Conservation (phyloP, 1,284 basidiomycete genomes). For the Earliella scabrosa region DNA sequence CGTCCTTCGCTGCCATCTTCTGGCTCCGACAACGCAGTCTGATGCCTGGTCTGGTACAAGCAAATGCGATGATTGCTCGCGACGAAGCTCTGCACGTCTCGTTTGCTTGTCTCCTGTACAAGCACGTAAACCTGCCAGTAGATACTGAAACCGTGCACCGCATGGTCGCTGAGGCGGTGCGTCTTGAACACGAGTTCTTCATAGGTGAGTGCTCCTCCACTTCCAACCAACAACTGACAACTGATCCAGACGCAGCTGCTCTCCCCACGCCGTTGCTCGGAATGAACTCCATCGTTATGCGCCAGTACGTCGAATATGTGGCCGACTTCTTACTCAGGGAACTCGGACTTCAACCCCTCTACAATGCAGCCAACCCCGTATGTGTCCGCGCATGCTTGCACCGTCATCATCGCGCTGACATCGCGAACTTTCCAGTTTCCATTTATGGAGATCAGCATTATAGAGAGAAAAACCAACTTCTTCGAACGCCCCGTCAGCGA, state of each 20-base stretch:
- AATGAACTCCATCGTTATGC: slow-evolving; percentile 58
- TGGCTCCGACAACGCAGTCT: slow-evolving; percentile 98
- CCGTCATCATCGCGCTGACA: too few relatives aligned
- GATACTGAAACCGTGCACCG: neutral
- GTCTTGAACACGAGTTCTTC: neutral
- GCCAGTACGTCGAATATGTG: slow-evolving; percentile 72
- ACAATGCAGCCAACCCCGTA: slow-evolving; percentile 31
- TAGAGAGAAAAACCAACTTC: slow-evolving; percentile 51
- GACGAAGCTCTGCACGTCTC: slow-evolving; percentile 99
- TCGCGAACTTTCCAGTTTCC: too few relatives aligned
- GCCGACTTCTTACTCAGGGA: slow-evolving; percentile 66
- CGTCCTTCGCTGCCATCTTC: slow-evolving; percentile 93
- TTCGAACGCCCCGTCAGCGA: too few relatives aligned
- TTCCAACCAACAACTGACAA: too few relatives aligned
- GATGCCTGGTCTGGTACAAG: slow-evolving; percentile 97
- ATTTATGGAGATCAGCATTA: slow-evolving; percentile 70
- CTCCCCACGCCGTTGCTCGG: slow-evolving; percentile 41
- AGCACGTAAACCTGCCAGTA: slow-evolving; percentile 68
- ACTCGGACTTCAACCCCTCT: slow-evolving; percentile 60
- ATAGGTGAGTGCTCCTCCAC: neutral
- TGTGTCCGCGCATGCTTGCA: too few relatives aligned
- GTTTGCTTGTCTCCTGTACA: slow-evolving; percentile 94
- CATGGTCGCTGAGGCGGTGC: neutral
- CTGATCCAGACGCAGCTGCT: too few relatives aligned
- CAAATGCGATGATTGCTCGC: slow-evolving; percentile 95